phyloP scores from a whole-genome alignment of 2,329 filamentous ascomycete genomes.

The Davidsoniella eucalypti region DNA sequence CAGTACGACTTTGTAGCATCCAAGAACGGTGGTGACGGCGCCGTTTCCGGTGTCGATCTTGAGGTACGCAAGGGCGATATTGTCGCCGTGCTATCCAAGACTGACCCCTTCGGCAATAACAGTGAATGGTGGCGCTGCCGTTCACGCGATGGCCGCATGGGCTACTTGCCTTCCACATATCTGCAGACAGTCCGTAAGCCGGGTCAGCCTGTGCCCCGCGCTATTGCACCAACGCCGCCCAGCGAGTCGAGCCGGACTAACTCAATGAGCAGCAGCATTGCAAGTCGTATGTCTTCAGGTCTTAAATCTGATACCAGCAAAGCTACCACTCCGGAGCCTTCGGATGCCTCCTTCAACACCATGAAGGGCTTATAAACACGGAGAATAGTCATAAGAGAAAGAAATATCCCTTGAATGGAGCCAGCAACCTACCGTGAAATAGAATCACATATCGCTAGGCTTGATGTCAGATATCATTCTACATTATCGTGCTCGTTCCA shows the following conservation, averaged over 20 bases:
- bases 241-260: constrained; percentile 32
- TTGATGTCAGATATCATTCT: neutral
- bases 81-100: constrained; percentile 84
- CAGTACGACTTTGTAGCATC: constrained; percentile 89
- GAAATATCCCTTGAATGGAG: too few relatives aligned
- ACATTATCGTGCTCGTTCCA: neutral
- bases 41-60: constrained; percentile 61
- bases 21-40: constrained; percentile 30
- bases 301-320: constrained; percentile 11
- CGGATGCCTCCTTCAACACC: constrained; percentile 9
- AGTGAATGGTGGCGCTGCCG: constrained; percentile 97
- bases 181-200: constrained; percentile 53
- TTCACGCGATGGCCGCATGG: constrained; percentile 73
- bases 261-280: constrained; percentile 28
- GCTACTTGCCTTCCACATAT: constrained; percentile 83
- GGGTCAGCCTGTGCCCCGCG: constrained; percentile 26
- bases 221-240: constrained; percentile 32
- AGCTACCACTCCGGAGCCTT: constrained; percentile 8
- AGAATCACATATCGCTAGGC: too few relatives aligned
- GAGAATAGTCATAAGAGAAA: too few relatives aligned
- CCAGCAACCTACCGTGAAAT: too few relatives aligned
- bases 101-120: constrained; percentile 76
- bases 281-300: constrained; percentile 6
- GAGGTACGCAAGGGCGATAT: constrained; percentile 89
- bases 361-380: constrained; percentile 9